phyloP scores from a whole-genome alignment of 2,329 filamentous ascomycete species.

The Blumeria hordei region DNA sequence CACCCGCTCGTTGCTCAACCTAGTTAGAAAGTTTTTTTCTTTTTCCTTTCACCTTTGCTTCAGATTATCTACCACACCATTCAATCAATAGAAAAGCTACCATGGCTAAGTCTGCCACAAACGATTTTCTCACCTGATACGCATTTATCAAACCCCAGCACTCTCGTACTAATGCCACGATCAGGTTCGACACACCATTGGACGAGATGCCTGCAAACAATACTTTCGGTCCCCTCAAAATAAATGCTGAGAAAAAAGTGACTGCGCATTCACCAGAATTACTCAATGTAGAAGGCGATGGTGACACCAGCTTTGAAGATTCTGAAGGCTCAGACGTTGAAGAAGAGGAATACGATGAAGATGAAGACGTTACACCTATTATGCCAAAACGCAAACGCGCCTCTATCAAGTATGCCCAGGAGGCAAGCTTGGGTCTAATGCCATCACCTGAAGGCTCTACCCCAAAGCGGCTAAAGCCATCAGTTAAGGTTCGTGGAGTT shows the following conservation, averaged over 20 bases:
- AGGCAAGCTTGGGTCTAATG: conserved; percentile 18
- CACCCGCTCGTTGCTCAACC: no score
- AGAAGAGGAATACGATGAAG: conserved; percentile 4
- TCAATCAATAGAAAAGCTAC: no score
- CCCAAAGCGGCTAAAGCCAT: conserved; percentile 8
- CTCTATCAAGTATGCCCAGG: conserved; percentile 24
- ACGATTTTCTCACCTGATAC: no score
- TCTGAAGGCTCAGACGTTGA: not conserved
- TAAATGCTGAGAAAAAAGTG: conserved; percentile 9
- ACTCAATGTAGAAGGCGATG: conserved; percentile 6
- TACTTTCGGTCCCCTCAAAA: conserved; percentile 3
- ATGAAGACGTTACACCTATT: conserved; percentile 18
- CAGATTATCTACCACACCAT: no score
- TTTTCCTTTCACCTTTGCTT: no score
- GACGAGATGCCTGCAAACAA: conserved; percentile 2
- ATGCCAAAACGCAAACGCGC: conserved; percentile 32
- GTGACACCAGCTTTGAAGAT: not conserved
- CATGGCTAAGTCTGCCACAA: no score
- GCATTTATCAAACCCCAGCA: no score
- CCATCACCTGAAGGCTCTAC: conserved; percentile 4
- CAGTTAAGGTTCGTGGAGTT: conserved; percentile 10
- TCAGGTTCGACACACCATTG: conserved; percentile 7
- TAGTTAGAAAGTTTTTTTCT: no score
- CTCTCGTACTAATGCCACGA: not conserved
- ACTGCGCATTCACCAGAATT: conserved; percentile 6